These are phyloP conservation scores for Alternaria angustiovoidea DNA, from an alignment of 2,329 filamentous ascomycete genomes.

Conservation along the genomic window DNA sequence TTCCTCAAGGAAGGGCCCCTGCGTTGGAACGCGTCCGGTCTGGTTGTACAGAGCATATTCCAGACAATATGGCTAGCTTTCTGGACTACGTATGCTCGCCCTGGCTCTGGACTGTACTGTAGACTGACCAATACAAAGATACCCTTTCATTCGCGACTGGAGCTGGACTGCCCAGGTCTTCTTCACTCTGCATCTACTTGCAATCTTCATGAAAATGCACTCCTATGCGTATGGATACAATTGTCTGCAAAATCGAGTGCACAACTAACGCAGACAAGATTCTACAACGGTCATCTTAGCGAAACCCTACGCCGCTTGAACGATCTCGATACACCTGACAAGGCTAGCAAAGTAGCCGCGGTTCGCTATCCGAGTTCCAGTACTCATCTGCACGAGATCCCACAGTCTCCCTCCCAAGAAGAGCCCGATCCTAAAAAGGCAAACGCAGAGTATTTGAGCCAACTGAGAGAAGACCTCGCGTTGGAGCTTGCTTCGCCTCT, in stretches of 20 bases:
- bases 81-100: conserved; percentile 71
- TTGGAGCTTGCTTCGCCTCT: conserved; percentile 90
- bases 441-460: conserved; percentile 59
- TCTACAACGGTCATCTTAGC: conserved; percentile 95
- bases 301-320: conserved; percentile 83
- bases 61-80: conserved; percentile 80
- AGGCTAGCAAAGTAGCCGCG: conserved; percentile 71
- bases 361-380: conserved; percentile 72
- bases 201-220: conserved; percentile 98
- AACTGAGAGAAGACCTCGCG: conserved; percentile 85
- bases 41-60: conserved; percentile 82
- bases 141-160: conserved; percentile 88
- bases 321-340: conserved; percentile 79
- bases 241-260: not conserved
- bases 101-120: not conserved
- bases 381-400: conserved; percentile 63
- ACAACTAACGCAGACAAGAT: conserved; percentile 53
- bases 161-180: conserved; percentile 98
- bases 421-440: conserved; percentile 53
- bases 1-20: conserved; percentile 67
- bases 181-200: conserved; percentile 87
- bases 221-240: conserved; percentile 71
- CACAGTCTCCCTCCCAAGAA: conserved; percentile 50
- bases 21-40: conserved; percentile 80
- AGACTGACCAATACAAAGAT: conserved; percentile 50